These are phyloP conservation scores for Pythium dissotocum DNA, from an alignment of 352 stramenopile genomes.

Conservation along the genomic window DNA sequence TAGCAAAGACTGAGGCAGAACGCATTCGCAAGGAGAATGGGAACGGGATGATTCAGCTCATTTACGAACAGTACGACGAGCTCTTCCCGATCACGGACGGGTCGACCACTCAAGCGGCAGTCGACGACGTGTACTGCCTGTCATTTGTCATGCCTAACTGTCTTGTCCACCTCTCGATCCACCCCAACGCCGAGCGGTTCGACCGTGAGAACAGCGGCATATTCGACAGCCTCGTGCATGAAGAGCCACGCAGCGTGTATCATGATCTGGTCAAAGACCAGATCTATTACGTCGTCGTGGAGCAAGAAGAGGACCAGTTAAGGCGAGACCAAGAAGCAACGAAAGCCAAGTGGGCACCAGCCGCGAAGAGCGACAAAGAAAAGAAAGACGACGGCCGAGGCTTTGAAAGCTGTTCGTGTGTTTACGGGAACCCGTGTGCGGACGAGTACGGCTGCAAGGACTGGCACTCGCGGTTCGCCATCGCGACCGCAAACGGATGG, in stretches of 20 bases:
- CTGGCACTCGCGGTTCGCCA: slow-evolving; percentile 80
- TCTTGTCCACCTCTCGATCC: slow-evolving; percentile 63
- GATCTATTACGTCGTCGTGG: slow-evolving; percentile 85
- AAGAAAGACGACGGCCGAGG: slow-evolving; percentile 61
- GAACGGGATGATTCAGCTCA: slow-evolving; percentile 70
- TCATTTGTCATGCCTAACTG: slow-evolving; percentile 90
- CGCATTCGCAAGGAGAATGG: slow-evolving; percentile 43
- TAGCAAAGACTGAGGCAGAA: slow-evolving; percentile 28
- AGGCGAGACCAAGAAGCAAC: slow-evolving; percentile 61
- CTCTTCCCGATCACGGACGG: slow-evolving; percentile 78
- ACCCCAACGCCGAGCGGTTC: slow-evolving; percentile 54
- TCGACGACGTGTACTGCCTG: slow-evolving; percentile 88
- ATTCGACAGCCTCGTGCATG: slow-evolving; percentile 58
- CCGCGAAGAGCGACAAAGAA: slow-evolving; percentile 37
- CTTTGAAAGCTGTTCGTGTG: slow-evolving; percentile 86
- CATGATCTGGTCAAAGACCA: slow-evolving; percentile 59
- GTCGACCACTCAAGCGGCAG: slow-evolving; percentile 64
- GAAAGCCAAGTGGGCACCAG: slow-evolving; percentile 48
- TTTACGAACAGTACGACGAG: slow-evolving; percentile 90
- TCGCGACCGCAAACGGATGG: slow-evolving; percentile 88
- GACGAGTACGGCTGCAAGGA: slow-evolving; percentile 91
- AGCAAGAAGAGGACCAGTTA: slow-evolving; percentile 76
- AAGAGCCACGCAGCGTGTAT: slow-evolving; percentile 76
- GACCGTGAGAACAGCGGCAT: slow-evolving; percentile 46
- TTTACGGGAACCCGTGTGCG: slow-evolving; percentile 90